Evolutionary conservation across 2,329 filamentous ascomycete genomes (phyloP).

Genomic region (Pseudocercospora macadamiae): DNA sequence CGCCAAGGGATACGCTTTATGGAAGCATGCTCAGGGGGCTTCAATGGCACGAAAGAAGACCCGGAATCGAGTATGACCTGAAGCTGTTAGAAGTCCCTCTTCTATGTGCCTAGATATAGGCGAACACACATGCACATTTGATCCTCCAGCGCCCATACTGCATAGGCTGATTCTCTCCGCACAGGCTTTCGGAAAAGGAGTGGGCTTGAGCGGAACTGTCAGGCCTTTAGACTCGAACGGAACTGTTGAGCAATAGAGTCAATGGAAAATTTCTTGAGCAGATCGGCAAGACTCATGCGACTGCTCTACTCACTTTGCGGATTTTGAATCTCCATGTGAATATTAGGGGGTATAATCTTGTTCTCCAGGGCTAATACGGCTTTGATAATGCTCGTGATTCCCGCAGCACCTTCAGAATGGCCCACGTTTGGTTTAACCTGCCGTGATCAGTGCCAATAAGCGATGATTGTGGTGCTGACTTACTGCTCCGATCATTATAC

Average conservation of each 20-base stretch:
- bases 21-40: background rate
- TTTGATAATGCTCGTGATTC: slow-evolving; percentile 16
- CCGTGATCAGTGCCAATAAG: background rate
- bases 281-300: background rate
- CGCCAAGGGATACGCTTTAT: background rate
- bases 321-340: slow-evolving; percentile 21
- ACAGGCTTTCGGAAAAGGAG: background rate
- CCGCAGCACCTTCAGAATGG: slow-evolving; percentile 18
- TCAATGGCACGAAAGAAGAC: background rate
- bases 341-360: slow-evolving; percentile 30
- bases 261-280: background rate
- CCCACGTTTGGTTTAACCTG: slow-evolving; percentile 23
- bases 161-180: background rate
- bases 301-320: background rate
- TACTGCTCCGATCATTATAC: background rate
- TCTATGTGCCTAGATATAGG: background rate
- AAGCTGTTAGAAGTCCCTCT: background rate
- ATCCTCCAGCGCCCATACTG: background rate
- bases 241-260: background rate
- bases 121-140: background rate
- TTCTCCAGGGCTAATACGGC: slow-evolving; percentile 29
- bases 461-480: background rate
- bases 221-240: background rate
- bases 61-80: background rate
- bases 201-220: background rate